These are phyloP conservation scores for Articulospora tetracladia DNA, from an alignment of 495 filamentous ascomycete species.

Conservation along the genomic window DNA sequence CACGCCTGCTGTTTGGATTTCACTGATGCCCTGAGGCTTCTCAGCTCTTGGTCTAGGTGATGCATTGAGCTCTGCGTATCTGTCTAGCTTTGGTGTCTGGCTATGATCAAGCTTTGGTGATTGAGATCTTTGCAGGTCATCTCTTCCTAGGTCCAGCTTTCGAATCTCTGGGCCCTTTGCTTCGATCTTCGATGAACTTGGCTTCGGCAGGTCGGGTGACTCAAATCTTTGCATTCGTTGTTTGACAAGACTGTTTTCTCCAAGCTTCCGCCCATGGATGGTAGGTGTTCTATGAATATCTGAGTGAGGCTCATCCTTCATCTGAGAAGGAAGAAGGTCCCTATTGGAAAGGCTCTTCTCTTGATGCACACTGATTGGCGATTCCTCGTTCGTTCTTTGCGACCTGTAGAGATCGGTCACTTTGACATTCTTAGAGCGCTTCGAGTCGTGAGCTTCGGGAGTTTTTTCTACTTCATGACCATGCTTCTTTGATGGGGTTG, in stretches of 20 bases:
- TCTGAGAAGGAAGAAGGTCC: slow-evolving; percentile 18
- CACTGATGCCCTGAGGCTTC: slow-evolving; percentile 12
- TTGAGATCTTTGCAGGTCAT: background rate
- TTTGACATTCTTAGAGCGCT: background rate
- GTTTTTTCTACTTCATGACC: slow-evolving; percentile 3
- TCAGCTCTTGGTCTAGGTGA: slow-evolving; percentile 20
- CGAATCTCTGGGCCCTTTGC: background rate
- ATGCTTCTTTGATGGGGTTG: background rate
- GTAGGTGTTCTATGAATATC: slow-evolving; percentile 16
- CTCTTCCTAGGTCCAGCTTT: background rate
- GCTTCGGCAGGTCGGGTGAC: slow-evolving; percentile 16
- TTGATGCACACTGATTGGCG: background rate
- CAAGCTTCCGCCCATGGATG: slow-evolving; percentile 1
- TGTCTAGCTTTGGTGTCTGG: slow-evolving; percentile 14
- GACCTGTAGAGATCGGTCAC: slow-evolving; percentile 1
- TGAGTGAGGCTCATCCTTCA: slow-evolving; percentile 3
- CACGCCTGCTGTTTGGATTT: slow-evolving; percentile 2
- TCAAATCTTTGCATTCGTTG: slow-evolving; percentile 20
- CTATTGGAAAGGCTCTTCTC: background rate
- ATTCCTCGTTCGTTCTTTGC: slow-evolving; percentile 3
- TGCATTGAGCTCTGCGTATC: slow-evolving; percentile 19
- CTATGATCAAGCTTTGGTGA: background rate
- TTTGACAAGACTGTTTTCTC: slow-evolving; percentile 17
- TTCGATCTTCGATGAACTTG: background rate
- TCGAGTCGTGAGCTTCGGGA: slow-evolving; percentile 4